Percentiles rank a stretch among this genome's conserved stretches.
phyloP scores from a whole-genome alignment of 495 filamentous ascomycete species.

The Penicillium angulare region DNA sequence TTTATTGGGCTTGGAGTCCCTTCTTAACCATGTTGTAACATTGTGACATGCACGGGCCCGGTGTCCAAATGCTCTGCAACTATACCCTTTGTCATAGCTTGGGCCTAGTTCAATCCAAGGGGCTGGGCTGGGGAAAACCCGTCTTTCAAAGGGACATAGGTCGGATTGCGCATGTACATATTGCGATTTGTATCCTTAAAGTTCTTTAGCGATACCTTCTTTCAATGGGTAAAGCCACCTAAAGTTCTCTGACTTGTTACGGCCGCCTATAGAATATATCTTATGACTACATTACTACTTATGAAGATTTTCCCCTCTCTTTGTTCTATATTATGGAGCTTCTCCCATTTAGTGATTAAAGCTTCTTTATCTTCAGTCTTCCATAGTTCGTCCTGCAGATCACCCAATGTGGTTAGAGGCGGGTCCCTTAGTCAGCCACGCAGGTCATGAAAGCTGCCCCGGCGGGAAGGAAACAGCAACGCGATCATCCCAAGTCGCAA shows the following conservation, averaged over 20 bases:
- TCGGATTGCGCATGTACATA: conserved; percentile 24
- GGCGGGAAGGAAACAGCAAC: too few relatives aligned
- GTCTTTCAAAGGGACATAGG: conserved; percentile 6
- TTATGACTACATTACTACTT: background rate
- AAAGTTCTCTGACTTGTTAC: background rate
- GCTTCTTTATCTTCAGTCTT: too few relatives aligned
- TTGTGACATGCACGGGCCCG: too few relatives aligned
- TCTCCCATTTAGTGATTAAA: too few relatives aligned
- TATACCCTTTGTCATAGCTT: background rate
- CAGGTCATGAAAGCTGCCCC: background rate
- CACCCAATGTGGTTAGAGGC: background rate
- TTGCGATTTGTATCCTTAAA: conserved; percentile 17
- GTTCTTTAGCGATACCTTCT: background rate
- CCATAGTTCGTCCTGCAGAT: background rate
- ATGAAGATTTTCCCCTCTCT: background rate
- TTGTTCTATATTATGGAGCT: too few relatives aligned
- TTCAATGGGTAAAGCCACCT: background rate
- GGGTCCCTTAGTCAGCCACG: background rate
- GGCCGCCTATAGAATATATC: background rate
- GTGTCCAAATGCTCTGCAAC: too few relatives aligned
- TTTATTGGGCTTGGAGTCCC: conserved; percentile 32
- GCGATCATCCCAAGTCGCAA: background rate
- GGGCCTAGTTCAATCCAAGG: conserved; percentile 14
- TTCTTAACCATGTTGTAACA: conserved; percentile 6
- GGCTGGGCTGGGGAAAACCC: conserved; percentile 16